A percentile compares a stretch with the other conserved stretches of the same genome.
These are phyloP conservation scores for Sugiyamaella boreocaroliniensis DNA, from an alignment of 805 yeast genomes.

Conservation along the genomic window DNA sequence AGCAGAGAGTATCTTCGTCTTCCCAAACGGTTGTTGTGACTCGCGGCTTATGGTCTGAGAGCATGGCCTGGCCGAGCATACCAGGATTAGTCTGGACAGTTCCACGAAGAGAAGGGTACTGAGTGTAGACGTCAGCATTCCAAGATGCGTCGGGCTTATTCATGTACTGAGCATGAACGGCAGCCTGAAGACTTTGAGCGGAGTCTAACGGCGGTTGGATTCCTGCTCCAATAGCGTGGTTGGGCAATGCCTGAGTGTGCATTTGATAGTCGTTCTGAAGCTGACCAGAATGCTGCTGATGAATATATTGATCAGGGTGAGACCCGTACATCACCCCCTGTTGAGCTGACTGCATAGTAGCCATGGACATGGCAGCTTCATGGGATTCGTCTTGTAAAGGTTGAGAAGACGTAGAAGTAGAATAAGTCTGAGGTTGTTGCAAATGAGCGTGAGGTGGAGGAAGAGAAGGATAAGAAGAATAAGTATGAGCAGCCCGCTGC, in stretches of 20 bases:
- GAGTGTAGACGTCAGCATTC: constrained; percentile 12
- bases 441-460: constrained; percentile 1
- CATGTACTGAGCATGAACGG: neutral
- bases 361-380: neutral
- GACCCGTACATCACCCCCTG: neutral
- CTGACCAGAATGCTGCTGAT: neutral
- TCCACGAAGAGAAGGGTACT: constrained; percentile 21
- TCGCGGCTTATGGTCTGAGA: constrained; percentile 36
- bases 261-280: neutral
- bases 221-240: neutral
- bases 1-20: constrained; percentile 77
- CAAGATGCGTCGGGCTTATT: neutral
- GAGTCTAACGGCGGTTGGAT: neutral
- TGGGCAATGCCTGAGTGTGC: neutral
- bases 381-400: neutral
- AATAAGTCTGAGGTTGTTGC: neutral
- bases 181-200: neutral
- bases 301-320: neutral
- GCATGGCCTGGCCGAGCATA: constrained; percentile 26
- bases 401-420: neutral
- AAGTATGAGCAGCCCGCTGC: neutral
- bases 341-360: neutral
- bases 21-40: constrained; percentile 86
- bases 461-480: neutral
- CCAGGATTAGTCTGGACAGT: constrained; percentile 17